These are phyloP conservation scores for Picea abies DNA, from an alignment of 83 land plant species.

Conservation along the genomic window DNA sequence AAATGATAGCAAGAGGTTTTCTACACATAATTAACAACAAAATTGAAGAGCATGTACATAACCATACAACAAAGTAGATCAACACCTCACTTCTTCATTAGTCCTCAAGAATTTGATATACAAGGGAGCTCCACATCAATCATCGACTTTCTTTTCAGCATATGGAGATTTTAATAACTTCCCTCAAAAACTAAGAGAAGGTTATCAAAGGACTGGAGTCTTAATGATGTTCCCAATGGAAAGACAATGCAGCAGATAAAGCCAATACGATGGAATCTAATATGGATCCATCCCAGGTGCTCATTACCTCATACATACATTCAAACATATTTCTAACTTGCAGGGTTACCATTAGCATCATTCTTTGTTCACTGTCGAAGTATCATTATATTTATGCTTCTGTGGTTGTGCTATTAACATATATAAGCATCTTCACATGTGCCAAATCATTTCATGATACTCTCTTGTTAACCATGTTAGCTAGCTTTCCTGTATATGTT, in stretches of 20 bases:
- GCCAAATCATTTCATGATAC: background rate
- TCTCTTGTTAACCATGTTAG: background rate
- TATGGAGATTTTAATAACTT: constrained; percentile 96
- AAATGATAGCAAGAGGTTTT: too few relatives aligned
- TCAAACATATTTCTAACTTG: background rate
- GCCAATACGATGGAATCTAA: constrained; percentile 26
- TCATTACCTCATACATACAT: background rate
- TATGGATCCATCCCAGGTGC: too few relatives aligned
- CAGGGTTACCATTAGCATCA: background rate
- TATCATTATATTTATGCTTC: background rate
- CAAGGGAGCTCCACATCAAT: background rate
- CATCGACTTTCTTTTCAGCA: constrained; percentile 86
- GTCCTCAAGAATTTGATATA: too few relatives aligned
- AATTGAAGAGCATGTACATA: too few relatives aligned
- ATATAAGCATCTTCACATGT: background rate
- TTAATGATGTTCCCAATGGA: constrained; percentile 95
- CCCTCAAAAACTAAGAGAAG: constrained; percentile 88
- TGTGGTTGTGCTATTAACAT: background rate
- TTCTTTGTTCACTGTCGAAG: background rate
- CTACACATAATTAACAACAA: too few relatives aligned
- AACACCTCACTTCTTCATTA: too few relatives aligned
- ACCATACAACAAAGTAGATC: too few relatives aligned
- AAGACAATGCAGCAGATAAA: constrained; percentile 94
- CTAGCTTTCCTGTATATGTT: background rate
- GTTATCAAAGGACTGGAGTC: constrained; percentile 98